Percentiles rank a stretch among this genome's conserved stretches.
phyloP scores from a whole-genome alignment of 352 stramenopile species.

The Pythium myriotylum region DNA sequence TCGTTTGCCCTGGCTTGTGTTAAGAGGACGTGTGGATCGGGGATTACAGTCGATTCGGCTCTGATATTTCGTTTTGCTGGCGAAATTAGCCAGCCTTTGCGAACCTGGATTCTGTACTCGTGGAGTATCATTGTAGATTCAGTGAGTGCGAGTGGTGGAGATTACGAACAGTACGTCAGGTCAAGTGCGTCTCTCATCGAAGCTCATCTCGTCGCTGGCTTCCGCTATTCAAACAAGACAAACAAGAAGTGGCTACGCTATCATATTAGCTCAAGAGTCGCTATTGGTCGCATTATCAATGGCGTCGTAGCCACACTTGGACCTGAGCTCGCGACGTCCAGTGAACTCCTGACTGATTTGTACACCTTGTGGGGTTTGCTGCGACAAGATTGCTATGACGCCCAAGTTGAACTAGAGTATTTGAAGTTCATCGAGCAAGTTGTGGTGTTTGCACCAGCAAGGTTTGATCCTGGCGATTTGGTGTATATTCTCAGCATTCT shows the following conservation, averaged over 20 bases:
- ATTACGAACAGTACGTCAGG: constrained; percentile 84
- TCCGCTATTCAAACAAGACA: constrained; percentile 64
- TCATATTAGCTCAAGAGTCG: constrained; percentile 29
- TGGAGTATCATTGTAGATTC: constrained; percentile 87
- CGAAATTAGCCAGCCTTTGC: constrained; percentile 73
- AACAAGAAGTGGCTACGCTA: constrained; percentile 33
- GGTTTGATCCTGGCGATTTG: constrained; percentile 60
- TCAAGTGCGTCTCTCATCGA: constrained; percentile 78
- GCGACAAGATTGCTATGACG: constrained; percentile 58
- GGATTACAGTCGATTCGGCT: constrained; percentile 71
- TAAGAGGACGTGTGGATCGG: constrained; percentile 75
- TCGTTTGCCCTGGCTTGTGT: constrained; percentile 82
- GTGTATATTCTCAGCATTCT: constrained; percentile 63
- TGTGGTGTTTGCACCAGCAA: constrained; percentile 71
- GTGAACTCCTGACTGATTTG: constrained; percentile 40
- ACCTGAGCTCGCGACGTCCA: constrained; percentile 26
- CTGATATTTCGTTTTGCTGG: constrained; percentile 74
- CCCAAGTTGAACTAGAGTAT: constrained; percentile 77
- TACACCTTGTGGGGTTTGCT: constrained; percentile 76
- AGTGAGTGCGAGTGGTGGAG: constrained; percentile 64
- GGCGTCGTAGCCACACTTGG: constrained; percentile 40
- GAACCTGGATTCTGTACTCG: constrained; percentile 82
- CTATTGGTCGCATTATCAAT: constrained; percentile 45
- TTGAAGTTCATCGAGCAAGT: constrained; percentile 85
- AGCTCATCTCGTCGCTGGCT: constrained; percentile 71